Conservation (phyloP, 805 yeast genomes). For the Wickerhamiella slavikovae region DNA sequence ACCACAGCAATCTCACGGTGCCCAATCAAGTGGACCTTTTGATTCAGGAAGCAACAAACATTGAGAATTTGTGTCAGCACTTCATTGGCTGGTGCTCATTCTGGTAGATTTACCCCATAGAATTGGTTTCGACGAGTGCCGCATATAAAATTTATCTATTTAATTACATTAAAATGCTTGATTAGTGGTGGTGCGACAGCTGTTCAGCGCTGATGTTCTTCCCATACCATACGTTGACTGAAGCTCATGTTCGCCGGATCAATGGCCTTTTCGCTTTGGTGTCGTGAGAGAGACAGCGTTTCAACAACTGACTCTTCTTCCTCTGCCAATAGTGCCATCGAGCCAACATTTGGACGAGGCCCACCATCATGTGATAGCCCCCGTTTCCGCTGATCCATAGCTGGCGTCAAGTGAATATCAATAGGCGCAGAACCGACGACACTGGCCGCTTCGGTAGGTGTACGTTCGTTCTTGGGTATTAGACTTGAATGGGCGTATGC, state of each 20-base stretch:
- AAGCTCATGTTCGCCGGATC: conserved; percentile 12
- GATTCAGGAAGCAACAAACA: conserved; percentile 90
- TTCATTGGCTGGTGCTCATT: conserved; percentile 98
- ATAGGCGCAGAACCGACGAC: conserved; percentile 4
- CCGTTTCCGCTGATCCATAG: neutral
- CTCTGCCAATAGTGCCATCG: too few relatives aligned
- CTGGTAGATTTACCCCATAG: too few relatives aligned
- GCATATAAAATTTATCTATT: too few relatives aligned
- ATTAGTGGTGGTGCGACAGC: too few relatives aligned
- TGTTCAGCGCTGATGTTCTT: conserved; percentile 2
- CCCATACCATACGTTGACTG: conserved; percentile 14
- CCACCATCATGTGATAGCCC: conserved; percentile 1
- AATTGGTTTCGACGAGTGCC: too few relatives aligned
- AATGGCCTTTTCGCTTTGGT: neutral
- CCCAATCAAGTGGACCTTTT: conserved; percentile 82
- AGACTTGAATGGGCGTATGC: too few relatives aligned
- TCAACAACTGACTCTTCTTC: neutral
- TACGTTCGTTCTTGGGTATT: neutral
- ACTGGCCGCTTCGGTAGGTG: neutral
- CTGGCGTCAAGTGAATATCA: conserved; percentile 1
- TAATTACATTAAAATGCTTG: too few relatives aligned
- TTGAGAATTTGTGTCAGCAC: conserved; percentile 89
- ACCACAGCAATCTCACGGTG: conserved; percentile 49
- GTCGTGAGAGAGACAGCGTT: neutral
- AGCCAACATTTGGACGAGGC: neutral